phyloP scores from a whole-genome alignment of 2,329 filamentous ascomycete species.

The Penicillium sp. region DNA sequence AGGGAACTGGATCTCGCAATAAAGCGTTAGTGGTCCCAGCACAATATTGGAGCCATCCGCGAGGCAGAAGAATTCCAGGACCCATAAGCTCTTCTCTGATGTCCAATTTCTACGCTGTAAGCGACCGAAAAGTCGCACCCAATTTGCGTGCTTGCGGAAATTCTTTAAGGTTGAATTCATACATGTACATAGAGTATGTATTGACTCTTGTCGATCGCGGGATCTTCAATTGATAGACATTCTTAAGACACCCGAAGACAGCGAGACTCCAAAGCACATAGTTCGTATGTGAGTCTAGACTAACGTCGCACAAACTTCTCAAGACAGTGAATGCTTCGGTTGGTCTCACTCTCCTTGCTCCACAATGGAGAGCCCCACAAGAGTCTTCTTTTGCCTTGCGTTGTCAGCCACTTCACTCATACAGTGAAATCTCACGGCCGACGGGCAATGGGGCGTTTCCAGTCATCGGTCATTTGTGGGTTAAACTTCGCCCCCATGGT shows the following conservation, averaged over 20 bases:
- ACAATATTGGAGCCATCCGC: neutral
- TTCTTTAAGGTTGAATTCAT: no score
- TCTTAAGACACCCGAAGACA: no score
- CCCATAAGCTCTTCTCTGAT: neutral
- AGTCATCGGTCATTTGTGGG: neutral
- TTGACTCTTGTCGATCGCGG: no score
- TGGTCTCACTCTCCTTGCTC: no score
- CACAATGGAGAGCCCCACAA: neutral
- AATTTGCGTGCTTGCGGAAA: no score
- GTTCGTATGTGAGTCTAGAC: no score
- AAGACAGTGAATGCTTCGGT: neutral
- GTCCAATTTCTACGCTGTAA: no score
- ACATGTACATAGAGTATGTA: no score
- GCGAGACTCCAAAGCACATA: no score
- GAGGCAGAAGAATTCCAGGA: neutral
- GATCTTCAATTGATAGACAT: no score
- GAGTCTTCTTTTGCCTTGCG: neutral
- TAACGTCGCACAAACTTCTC: neutral
- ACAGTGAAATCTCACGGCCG: neutral
- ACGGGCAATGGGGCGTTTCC: neutral
- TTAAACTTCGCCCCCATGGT: neutral
- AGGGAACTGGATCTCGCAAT: neutral
- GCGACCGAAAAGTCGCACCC: no score
- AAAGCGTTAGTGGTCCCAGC: no score
- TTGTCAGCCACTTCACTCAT: neutral